Evolutionary conservation across 176 grass and related monocot species (phyloP).

Genomic region (Carex scoparia): DNA sequence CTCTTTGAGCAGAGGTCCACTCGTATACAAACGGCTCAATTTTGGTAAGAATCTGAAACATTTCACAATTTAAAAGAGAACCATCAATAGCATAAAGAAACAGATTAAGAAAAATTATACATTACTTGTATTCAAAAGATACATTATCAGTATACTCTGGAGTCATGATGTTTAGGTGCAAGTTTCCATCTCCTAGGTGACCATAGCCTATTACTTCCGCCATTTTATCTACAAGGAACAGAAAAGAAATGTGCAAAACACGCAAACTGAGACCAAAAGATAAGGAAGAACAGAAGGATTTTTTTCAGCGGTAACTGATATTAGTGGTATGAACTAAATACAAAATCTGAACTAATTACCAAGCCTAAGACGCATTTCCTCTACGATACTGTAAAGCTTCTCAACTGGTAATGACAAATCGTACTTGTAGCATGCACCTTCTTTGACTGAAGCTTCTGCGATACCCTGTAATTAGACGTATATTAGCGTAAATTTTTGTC

Average conservation of each 20-base stretch:
- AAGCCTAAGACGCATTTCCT: conserved; percentile 79
- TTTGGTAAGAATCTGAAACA: conserved; percentile 53
- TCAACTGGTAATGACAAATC: conserved; percentile 79
- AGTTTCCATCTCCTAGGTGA: conserved; percentile 92
- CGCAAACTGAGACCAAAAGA: not conserved
- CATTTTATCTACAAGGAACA: conserved; percentile 43
- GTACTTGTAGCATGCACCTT: conserved; percentile 91
- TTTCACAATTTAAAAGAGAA: conserved; percentile 28
- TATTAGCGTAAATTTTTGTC: not conserved
- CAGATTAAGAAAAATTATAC: conserved; percentile 9
- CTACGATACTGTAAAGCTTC: conserved; percentile 79
- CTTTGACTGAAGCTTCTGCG: conserved; percentile 84
- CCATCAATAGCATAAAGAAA: conserved; percentile 19
- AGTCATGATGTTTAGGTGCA: conserved; percentile 83
- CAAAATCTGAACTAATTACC: conserved; percentile 39
- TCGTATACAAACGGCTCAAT: conserved; percentile 95
- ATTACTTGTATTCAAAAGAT: conserved; percentile 14
- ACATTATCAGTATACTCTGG: conserved; percentile 66
- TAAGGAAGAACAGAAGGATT: not conserved
- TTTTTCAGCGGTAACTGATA: not conserved
- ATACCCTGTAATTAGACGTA: conserved; percentile 45
- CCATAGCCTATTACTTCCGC: conserved; percentile 80
- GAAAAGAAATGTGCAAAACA: not conserved
- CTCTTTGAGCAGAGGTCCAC: conserved; percentile 85
- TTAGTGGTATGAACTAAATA: not conserved